A percentile compares a stretch with the other conserved stretches of the same genome.
phyloP scores from a whole-genome alignment of 1,139 yeast genomes.

The Yamadazyma sp. region DNA sequence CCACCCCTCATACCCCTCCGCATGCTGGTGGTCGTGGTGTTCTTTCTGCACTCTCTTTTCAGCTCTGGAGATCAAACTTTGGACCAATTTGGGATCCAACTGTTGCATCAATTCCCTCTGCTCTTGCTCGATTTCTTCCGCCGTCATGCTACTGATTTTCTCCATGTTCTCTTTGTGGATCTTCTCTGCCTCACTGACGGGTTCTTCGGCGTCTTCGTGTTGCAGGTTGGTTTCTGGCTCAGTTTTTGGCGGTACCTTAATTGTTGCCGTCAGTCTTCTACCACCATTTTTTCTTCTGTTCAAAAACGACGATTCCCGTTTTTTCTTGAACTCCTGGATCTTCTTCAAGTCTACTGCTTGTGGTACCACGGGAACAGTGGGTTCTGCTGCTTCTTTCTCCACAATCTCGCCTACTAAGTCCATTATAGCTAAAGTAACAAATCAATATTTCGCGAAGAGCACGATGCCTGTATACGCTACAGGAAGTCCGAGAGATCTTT shows the following conservation, averaged over 20 bases:
- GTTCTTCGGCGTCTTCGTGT: slow-evolving; percentile 1
- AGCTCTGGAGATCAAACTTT: slow-evolving; percentile 50
- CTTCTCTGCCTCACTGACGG: slow-evolving; percentile 58
- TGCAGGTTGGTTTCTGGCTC: slow-evolving; percentile 2
- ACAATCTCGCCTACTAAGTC: slow-evolving; percentile 75
- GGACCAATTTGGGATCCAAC: slow-evolving; percentile 69
- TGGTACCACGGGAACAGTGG: slow-evolving; percentile 29
- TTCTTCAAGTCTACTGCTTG: slow-evolving; percentile 20
- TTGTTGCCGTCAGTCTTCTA: neutral
- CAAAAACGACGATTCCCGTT: slow-evolving; percentile 13
- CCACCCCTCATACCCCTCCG: slow-evolving; percentile 73
- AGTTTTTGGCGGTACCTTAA: neutral
- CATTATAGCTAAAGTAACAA: slow-evolving; percentile 36
- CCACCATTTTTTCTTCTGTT: neutral
- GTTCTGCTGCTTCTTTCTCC: slow-evolving; percentile 54
- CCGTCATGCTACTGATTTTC: slow-evolving; percentile 60
- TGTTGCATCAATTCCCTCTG: slow-evolving; percentile 63
- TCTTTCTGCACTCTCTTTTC: slow-evolving; percentile 22
- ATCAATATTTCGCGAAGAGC: slow-evolving; percentile 2
- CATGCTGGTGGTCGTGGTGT: slow-evolving; percentile 33
- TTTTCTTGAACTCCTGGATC: slow-evolving; percentile 43
- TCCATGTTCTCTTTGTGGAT: slow-evolving; percentile 78
- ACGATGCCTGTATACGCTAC: no score
- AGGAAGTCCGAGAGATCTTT: no score
- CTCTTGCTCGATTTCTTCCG: slow-evolving; percentile 64